A percentile compares a stretch with the other conserved stretches of the same genome.
Conservation (phyloP, 2,329 filamentous ascomycete species). For the Neofusicoccum umdonicola region DNA sequence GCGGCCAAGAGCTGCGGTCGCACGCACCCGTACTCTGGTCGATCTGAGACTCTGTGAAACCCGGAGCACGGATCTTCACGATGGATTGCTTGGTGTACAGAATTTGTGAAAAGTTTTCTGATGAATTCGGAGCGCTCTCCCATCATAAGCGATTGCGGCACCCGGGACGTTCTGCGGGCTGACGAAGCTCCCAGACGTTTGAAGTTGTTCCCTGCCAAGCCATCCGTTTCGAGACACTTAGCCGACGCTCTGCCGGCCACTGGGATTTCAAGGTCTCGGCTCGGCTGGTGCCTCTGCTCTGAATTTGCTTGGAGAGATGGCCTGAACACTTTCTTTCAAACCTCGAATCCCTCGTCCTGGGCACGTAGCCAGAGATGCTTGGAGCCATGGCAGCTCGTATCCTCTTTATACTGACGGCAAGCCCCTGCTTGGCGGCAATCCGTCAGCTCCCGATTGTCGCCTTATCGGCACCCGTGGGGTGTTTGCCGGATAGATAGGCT, state of each 20-base stretch:
- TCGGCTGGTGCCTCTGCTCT: too few relatives aligned
- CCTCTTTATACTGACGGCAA: background rate
- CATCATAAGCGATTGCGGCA: background rate
- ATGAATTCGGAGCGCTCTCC: background rate
- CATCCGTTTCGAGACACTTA: background rate
- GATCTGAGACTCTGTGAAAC: background rate
- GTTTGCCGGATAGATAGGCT: constrained; percentile 6
- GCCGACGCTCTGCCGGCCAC: background rate
- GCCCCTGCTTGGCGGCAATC: background rate
- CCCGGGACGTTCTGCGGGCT: background rate
- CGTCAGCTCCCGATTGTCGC: background rate
- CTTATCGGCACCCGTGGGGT: constrained; percentile 4
- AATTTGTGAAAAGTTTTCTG: background rate
- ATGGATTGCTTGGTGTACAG: background rate
- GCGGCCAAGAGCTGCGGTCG: background rate
- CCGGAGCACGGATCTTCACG: background rate
- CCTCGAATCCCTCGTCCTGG: too few relatives aligned
- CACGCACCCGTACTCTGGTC: background rate
- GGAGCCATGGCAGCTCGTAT: background rate
- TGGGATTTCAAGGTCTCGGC: background rate
- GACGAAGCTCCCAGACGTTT: constrained; percentile 13
- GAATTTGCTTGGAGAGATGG: background rate
- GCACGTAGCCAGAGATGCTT: background rate
- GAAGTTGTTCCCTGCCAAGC: background rate
- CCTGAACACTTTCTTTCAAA: background rate